Evolutionary conservation across 2,329 filamentous ascomycete genomes (phyloP).

Genomic region (Fusarium brachygibbosum): DNA sequence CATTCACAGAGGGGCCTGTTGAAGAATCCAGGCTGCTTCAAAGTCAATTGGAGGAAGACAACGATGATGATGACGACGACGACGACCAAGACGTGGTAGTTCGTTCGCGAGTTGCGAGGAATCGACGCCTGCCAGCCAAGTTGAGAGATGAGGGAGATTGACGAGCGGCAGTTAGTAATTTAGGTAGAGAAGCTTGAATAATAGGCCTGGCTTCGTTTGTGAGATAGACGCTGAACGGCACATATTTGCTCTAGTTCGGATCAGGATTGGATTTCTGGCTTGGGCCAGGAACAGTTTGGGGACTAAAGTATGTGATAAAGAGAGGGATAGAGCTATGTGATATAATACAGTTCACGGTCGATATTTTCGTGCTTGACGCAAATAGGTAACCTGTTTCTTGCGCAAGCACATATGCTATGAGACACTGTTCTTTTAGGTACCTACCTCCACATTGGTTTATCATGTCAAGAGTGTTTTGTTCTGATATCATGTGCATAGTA

Average conservation of each 20-base stretch:
- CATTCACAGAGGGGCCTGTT: slow-evolving; percentile 49
- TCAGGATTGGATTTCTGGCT: slow-evolving; percentile 21
- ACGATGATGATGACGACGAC: slow-evolving; percentile 52
- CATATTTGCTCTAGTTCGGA: slow-evolving; percentile 12
- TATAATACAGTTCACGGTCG: slow-evolving; percentile 1
- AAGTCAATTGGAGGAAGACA: slow-evolving; percentile 45
- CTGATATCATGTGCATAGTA: slow-evolving; percentile 11
- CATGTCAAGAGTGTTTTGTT: not conserved
- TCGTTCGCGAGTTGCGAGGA: slow-evolving; percentile 48
- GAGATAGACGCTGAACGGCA: slow-evolving; percentile 9
- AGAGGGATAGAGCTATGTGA: not conserved
- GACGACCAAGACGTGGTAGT: slow-evolving; percentile 53
- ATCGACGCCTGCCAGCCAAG: slow-evolving; percentile 54
- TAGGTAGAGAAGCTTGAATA: slow-evolving; percentile 6
- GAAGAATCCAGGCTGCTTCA: slow-evolving; percentile 33
- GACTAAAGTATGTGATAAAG: slow-evolving; percentile 8
- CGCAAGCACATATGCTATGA: not conserved
- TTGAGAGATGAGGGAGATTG: slow-evolving; percentile 52
- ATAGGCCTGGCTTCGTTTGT: slow-evolving; percentile 8
- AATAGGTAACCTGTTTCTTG: not conserved
- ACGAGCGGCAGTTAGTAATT: slow-evolving; percentile 31
- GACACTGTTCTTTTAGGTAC: not conserved
- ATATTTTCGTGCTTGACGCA: not conserved
- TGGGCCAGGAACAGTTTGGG: not conserved
- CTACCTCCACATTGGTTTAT: not conserved